Conservation (phyloP, 495 filamentous ascomycete species). For the Penicillium canariense region DNA sequence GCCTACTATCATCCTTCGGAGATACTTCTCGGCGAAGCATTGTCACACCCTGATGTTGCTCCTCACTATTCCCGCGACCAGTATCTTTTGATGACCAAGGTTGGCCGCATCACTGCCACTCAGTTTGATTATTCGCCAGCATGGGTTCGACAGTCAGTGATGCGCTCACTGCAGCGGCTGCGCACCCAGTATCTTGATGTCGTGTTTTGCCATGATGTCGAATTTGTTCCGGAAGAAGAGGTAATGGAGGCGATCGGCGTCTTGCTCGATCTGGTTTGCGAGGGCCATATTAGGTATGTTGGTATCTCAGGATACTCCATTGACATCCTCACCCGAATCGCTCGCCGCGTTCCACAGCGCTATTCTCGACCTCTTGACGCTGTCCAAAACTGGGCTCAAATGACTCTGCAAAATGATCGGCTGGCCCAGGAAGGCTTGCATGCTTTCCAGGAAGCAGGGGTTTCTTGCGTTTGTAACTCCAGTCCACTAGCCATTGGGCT, state of each 20-base stretch:
- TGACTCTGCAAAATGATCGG: constrained; percentile 74
- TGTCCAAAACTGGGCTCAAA: constrained; percentile 79
- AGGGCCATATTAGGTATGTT: constrained; percentile 66
- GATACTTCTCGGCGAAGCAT: constrained; percentile 69
- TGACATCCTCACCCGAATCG: constrained; percentile 58
- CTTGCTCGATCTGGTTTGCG: constrained; percentile 64
- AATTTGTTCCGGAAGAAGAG: constrained; percentile 56
- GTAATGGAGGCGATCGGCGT: constrained; percentile 55
- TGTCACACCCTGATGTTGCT: constrained; percentile 52
- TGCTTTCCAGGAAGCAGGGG: constrained; percentile 60
- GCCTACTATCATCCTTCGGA: constrained; percentile 92
- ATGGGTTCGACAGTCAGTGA: constrained; percentile 53
- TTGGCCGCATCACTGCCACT: constrained; percentile 49
- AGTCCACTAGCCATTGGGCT: constrained; percentile 79
- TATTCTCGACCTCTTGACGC: constrained; percentile 79
- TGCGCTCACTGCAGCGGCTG: constrained; percentile 49
- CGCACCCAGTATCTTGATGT: constrained; percentile 57
- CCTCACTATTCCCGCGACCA: constrained; percentile 45
- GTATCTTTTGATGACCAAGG: constrained; percentile 61
- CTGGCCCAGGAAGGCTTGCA: constrained; percentile 51
- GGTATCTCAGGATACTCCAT: constrained; percentile 84
- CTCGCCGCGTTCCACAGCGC: constrained; percentile 58
- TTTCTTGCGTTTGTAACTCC: constrained; percentile 76
- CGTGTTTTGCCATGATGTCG: constrained; percentile 65
- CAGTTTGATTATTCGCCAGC: constrained; percentile 57